A percentile compares a stretch with the other conserved stretches of the same genome.
These are phyloP conservation scores for Backusella psychrophila DNA, from an alignment of 192 early-diverging fungal genomes.

Conservation along the genomic window DNA sequence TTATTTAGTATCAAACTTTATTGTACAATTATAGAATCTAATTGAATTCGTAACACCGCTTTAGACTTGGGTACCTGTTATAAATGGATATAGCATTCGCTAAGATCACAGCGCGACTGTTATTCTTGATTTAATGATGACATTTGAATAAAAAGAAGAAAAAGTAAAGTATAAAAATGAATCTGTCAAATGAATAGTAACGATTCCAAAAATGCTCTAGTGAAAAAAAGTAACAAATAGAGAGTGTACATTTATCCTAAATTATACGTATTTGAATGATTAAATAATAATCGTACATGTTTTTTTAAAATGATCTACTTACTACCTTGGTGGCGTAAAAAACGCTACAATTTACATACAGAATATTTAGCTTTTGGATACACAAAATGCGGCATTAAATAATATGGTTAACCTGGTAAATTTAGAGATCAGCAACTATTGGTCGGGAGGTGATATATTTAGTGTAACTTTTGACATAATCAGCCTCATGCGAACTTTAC, in stretches of 20 bases:
- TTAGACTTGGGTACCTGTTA: not conserved
- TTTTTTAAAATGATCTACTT: not conserved
- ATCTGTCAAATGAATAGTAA: not conserved
- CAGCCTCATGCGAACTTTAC: not conserved
- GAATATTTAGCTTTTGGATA: not conserved
- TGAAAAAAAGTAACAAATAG: not conserved
- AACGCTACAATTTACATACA: not conserved
- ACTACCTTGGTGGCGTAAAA: not conserved
- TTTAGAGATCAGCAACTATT: not conserved
- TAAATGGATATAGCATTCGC: not conserved
- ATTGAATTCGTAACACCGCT: not conserved
- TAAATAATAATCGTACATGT: not conserved
- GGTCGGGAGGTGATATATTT: not conserved
- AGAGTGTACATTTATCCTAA: not conserved
- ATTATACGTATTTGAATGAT: not conserved
- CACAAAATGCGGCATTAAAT: not conserved
- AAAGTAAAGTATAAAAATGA: not conserved
- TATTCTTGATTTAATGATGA: too few species aligned
- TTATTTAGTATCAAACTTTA: not conserved
- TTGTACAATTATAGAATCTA: not conserved
- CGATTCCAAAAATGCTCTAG: too few species aligned
- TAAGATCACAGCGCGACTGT: not conserved
- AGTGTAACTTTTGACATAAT: not conserved
- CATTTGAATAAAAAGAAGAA: too few species aligned
- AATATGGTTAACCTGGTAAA: not conserved